phyloP scores from a whole-genome alignment of 495 filamentous ascomycete genomes.

The Penicillium longicatenatum region DNA sequence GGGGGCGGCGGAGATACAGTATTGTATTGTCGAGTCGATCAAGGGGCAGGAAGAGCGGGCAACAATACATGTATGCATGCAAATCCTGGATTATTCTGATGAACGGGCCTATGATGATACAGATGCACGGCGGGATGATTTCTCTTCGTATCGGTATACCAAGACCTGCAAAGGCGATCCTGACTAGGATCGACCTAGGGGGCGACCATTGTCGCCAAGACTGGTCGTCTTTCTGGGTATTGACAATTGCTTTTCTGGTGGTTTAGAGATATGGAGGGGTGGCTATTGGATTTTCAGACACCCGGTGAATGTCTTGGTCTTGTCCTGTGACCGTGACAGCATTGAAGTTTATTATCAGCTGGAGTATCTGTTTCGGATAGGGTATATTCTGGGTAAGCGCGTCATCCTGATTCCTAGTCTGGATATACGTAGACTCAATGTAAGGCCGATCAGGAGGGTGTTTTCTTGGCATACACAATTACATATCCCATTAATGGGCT shows the following conservation, averaged over 20 bases:
- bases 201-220: slow-evolving; percentile 22
- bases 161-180: slow-evolving; percentile 20
- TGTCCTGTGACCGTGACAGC: background rate
- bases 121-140: background rate
- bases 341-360: background rate
- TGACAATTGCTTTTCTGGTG: background rate
- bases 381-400: background rate
- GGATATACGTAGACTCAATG: background rate
- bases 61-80: background rate
- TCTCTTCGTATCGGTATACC: background rate
- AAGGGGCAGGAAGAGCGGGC: slow-evolving; percentile 9
- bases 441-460: background rate
- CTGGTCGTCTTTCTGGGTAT: background rate
- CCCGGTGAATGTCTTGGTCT: background rate
- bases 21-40: slow-evolving; percentile 13
- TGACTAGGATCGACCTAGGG: slow-evolving; percentile 12
- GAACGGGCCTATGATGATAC: background rate
- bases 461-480: slow-evolving; percentile 1
- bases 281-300: background rate
- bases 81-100: slow-evolving; percentile 3
- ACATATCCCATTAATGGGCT: background rate
- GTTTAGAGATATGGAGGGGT: background rate
- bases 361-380: background rate
- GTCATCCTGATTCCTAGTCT: background rate
- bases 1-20: slow-evolving; percentile 9